These are phyloP conservation scores for Fraxinus quadrangulata DNA, from an alignment of 257 asterid species.

Conservation along the genomic window DNA sequence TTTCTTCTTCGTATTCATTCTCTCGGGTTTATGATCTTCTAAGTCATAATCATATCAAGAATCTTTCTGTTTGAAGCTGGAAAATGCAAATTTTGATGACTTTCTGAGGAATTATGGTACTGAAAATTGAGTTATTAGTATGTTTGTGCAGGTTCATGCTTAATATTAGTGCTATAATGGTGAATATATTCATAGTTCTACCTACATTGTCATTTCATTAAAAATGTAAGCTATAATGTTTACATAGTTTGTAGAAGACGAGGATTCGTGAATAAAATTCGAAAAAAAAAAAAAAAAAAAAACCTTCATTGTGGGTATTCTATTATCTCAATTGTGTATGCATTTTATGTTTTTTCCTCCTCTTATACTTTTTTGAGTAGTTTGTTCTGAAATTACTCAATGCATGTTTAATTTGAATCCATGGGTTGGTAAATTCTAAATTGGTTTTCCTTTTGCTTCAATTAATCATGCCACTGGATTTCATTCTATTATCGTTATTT, in stretches of 20 bases:
- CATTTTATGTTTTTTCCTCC: background rate
- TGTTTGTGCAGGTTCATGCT: conserved; percentile 7
- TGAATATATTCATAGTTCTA: conserved; percentile 21
- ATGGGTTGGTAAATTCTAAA: too few species aligned
- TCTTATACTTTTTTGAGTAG: too few species aligned
- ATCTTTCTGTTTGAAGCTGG: conserved; percentile 24
- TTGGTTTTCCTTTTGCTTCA: background rate
- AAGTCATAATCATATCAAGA: background rate
- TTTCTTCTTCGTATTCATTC: conserved; percentile 1
- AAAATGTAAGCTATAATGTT: conserved; percentile 13
- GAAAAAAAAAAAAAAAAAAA: background rate
- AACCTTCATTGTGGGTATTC: conserved; percentile 29
- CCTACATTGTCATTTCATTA: conserved; percentile 16
- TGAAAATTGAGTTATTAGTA: conserved; percentile 19
- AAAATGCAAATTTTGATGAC: conserved; percentile 32
- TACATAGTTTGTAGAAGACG: conserved; percentile 27
- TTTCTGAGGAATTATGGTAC: conserved; percentile 24
- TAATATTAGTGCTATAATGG: background rate
- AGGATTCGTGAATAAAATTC: conserved; percentile 33
- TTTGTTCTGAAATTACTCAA: background rate
- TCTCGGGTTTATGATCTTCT: conserved; percentile 24
- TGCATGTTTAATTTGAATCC: too few species aligned
- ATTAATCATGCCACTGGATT: background rate
- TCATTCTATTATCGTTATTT: background rate
- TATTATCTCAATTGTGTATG: conserved; percentile 1